A percentile compares a stretch with the other conserved stretches of the same genome.
phyloP scores from a whole-genome alignment of 2,329 filamentous ascomycete species.

The Aspergillus tanneri region DNA sequence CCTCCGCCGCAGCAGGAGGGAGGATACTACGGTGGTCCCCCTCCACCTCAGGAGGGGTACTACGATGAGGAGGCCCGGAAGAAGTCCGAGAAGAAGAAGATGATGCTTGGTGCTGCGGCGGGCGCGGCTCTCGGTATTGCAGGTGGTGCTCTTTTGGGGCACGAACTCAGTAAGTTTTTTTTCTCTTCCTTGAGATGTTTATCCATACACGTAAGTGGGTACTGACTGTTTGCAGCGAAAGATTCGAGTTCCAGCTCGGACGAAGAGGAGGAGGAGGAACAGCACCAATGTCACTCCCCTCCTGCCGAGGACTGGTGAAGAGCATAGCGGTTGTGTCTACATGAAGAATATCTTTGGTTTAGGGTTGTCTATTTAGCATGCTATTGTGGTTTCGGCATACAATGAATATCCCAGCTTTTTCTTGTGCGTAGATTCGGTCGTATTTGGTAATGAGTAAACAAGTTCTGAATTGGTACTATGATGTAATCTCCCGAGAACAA shows the following conservation, averaged over 20 bases:
- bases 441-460: background rate
- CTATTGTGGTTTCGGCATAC: too few relatives aligned
- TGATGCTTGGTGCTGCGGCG: conserved; percentile 57
- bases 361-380: too few relatives aligned
- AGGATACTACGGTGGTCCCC: conserved; percentile 18
- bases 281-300: background rate
- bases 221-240: conserved; percentile 3
- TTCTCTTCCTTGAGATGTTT: background rate
- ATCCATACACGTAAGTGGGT: background rate
- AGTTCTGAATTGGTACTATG: background rate
- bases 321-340: too few relatives aligned
- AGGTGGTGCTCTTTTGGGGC: conserved; percentile 58
- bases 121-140: conserved; percentile 58
- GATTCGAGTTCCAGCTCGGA: conserved; percentile 13
- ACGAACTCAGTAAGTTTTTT: conserved; percentile 54
- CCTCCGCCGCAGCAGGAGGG: conserved; percentile 17
- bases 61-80: conserved; percentile 31
- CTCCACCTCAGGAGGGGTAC: conserved; percentile 3
- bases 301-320: background rate
- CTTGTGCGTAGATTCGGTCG: too few relatives aligned
- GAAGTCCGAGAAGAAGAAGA: conserved; percentile 49
- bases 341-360: too few relatives aligned
- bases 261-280: conserved; percentile 9
- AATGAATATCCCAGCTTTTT: too few relatives aligned
- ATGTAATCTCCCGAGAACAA: background rate